Evolutionary conservation across 2,329 filamentous ascomycete genomes (phyloP), one percentile per base, ranked within the genome.

Genomic region (Ascosphaera acerosa): DNA sequence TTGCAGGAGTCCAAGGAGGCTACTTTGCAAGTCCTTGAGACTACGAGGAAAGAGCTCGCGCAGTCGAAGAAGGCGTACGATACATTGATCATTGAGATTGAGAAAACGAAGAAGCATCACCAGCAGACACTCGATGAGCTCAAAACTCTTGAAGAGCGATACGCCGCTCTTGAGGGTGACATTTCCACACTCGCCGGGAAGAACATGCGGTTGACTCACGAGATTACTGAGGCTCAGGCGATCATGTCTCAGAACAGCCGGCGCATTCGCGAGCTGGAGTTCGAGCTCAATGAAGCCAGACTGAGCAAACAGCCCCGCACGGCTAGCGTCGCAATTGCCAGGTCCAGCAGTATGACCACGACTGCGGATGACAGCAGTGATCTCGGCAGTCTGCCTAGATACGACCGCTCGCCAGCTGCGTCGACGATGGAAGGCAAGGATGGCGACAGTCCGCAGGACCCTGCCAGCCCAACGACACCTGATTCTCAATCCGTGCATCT

Each of bases 11-110:
- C 46, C 20, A 48, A 52, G 35, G 51, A 55, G 29, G 53, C 57
- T 29, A 58, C 61, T 30, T 53, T 62, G 35, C 49, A 55, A 32
- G 55, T 53, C 40, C 42, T 52, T 27, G 37, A 48, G 25, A 37
- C 45, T 20, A 55, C 59, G 32, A 54, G 55, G 29, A 49, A 48
- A 31, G 49, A 59, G 25, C 54, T 62, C 33, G 59, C 62, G 29
- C 33, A 45, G 36, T 47, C 49, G 19, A 42, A 44, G 33, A 38
- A 47, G 33, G 40, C 42, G n/a, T 32, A 51, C 37, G 34, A 42
- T 44, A 35, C 50, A 42, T 69, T 72, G 35, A 59, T 89, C 30
- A 77, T 89, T 33, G 76, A 81, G 18, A 87, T 91, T 48, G 87
- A 89, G 63, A 34, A 46, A 20, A 36, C 53, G 35, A 48, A 46